phyloP scores from a whole-genome alignment of 148 eudicot genomes.

The Polygonum maritimum region DNA sequence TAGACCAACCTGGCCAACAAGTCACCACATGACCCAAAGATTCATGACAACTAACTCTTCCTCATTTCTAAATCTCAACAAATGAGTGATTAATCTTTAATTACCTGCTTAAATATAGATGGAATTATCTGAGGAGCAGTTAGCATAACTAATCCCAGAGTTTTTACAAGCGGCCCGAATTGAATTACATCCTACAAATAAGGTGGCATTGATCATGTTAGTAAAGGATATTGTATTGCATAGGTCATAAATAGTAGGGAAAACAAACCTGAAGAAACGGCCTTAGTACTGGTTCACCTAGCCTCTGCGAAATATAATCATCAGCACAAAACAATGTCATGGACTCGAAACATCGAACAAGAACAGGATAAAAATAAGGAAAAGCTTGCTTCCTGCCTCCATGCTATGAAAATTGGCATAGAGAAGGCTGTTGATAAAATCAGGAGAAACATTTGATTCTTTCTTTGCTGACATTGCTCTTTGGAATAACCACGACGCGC shows the following conservation, averaged over 20 bases:
- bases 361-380: neutral
- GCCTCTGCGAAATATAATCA: constrained; percentile 40
- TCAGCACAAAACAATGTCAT: neutral
- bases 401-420: constrained; percentile 72
- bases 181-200: constrained; percentile 84
- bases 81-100: neutral
- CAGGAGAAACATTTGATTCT: constrained; percentile 57
- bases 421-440: constrained; percentile 83
- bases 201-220: neutral
- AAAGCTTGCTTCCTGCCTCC: constrained; percentile 43
- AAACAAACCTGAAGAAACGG: constrained; percentile 90
- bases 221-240: too few species aligned
- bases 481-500: constrained; percentile 98
- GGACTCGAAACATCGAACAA: neutral
- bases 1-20: constrained; percentile 61
- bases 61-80: neutral
- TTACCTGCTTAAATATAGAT: constrained; percentile 90
- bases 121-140: constrained; percentile 74
- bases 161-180: constrained; percentile 97
- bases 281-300: constrained; percentile 88
- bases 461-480: constrained; percentile 96
- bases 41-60: neutral
- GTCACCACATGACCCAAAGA: neutral
- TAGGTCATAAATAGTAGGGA: neutral
- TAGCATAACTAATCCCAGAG: constrained; percentile 84